Percentiles rank a stretch among this genome's conserved stretches.
Evolutionary conservation across 805 yeast genomes (phyloP).

Genomic region (Zygoascus ofunaensis): DNA sequence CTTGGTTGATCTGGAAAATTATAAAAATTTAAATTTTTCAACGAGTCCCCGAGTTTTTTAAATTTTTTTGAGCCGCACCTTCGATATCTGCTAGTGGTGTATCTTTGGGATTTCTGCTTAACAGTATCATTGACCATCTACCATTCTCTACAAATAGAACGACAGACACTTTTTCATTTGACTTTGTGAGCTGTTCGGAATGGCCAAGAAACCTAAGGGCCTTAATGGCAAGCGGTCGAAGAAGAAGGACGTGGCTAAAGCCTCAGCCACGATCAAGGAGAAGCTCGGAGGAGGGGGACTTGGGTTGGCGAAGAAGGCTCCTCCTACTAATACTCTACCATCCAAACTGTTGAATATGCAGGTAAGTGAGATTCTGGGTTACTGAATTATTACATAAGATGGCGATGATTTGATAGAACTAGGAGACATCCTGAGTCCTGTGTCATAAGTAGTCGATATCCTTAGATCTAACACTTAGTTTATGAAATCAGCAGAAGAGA

Average conservation of each 20-base stretch:
- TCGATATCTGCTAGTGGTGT: too few species aligned
- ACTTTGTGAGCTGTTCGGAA: too few species aligned
- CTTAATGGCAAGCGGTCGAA: neutral
- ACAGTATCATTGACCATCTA: neutral
- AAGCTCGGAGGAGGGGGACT: neutral
- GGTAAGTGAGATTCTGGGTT: constrained; percentile 36
- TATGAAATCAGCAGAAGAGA: constrained; percentile 24
- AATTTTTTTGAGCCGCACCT: neutral
- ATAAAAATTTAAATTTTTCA: constrained; percentile 1
- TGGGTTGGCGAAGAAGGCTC: constrained; percentile 5
- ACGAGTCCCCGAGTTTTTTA: neutral
- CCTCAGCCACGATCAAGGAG: neutral
- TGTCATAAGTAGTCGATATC: too few species aligned
- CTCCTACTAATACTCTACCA: constrained; percentile 37
- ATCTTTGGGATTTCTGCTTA: too few species aligned
- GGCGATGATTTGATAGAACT: too few species aligned
- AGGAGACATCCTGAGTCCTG: too few species aligned
- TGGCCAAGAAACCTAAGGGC: neutral
- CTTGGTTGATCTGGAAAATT: constrained; percentile 4
- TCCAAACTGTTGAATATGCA: constrained; percentile 79
- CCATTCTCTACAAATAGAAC: neutral
- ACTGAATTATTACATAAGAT: neutral
- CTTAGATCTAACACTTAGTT: too few species aligned
- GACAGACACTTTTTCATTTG: too few species aligned
- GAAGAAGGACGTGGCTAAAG: neutral